Percentiles rank a stretch among this genome's conserved stretches.
Conservation (phyloP, 1,139 yeast genomes). For the Candida tropicalis region DNA sequence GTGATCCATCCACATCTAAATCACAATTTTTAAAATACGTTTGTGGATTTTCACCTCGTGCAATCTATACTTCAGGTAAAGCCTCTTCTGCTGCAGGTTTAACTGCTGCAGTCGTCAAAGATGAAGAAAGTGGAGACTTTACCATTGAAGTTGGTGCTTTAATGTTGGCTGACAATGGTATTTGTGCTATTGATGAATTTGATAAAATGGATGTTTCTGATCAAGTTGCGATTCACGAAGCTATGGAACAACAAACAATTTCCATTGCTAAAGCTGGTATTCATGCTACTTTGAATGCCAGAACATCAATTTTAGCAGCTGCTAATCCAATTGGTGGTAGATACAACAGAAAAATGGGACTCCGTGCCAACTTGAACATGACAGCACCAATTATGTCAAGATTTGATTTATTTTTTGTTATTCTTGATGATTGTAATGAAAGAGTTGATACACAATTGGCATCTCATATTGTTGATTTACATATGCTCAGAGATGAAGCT, state of each 20-base stretch:
- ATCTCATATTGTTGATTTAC: constrained; percentile 88
- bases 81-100: constrained; percentile 99
- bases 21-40: constrained; percentile 96
- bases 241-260: constrained; percentile 99
- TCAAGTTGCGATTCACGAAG: constrained; percentile 99
- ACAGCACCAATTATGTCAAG: constrained; percentile 99
- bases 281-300: constrained; percentile 94
- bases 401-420: constrained; percentile 92
- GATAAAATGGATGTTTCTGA: constrained; percentile 96
- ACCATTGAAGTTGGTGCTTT: constrained; percentile 99
- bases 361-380: constrained; percentile 89
- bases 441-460: constrained; percentile 88
- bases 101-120: constrained; percentile 97
- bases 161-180: constrained; percentile 98
- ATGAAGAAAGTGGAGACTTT: constrained; percentile 96
- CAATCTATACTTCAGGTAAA: constrained; percentile 96
- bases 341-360: constrained; percentile 82
- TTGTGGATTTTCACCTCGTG: constrained; percentile 88
- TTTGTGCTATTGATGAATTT: constrained; percentile 97
- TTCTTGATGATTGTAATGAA: constrained; percentile 93
- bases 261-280: constrained; percentile 98
- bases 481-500: constrained; percentile 89
- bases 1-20: constrained; percentile 98
- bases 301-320: constrained; percentile 95
- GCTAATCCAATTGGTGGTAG: constrained; percentile 98